phyloP scores from a whole-genome alignment of 345 rosid species.

The Citrus hindsii region DNA sequence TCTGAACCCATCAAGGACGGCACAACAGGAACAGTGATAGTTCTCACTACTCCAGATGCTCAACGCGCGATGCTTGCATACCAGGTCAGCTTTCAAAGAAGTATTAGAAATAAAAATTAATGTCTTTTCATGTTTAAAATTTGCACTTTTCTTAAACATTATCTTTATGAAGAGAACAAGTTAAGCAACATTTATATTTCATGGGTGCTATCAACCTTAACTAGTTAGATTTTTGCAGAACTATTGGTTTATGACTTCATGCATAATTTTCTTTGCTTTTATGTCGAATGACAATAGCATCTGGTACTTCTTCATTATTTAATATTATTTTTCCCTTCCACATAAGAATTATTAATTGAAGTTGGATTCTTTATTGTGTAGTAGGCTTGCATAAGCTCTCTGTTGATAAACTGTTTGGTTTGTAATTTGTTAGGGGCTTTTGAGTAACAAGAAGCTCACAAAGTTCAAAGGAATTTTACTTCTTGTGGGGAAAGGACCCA shows the following conservation, averaged over 20 bases:
- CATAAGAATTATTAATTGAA: not conserved
- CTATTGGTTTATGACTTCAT: no score
- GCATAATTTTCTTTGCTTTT: not conserved
- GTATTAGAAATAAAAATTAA: not conserved
- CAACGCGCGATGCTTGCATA: constrained; percentile 97
- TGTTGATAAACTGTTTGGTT: not conserved
- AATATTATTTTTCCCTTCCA: not conserved
- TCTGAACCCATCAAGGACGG: constrained; percentile 85
- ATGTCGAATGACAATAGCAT: not conserved
- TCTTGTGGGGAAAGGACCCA: not conserved
- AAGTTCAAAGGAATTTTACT: not conserved
- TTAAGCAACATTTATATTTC: not conserved
- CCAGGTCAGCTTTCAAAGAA: constrained; percentile 43
- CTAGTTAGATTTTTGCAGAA: not conserved
- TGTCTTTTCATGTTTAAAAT: not conserved
- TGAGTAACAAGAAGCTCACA: not conserved
- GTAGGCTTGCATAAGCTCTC: not conserved
- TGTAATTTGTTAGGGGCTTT: not conserved
- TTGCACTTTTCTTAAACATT: not conserved
- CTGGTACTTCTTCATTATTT: not conserved
- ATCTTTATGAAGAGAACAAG: not conserved
- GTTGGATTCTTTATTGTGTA: not conserved
- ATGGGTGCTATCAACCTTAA: not conserved
- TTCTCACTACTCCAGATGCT: constrained; percentile 95
- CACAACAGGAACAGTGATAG: constrained; percentile 95